Evolutionary conservation across 345 rosid genomes (phyloP), one percentile per base, ranked within the genome.

Genomic region (Boechera divaricarpa): DNA sequence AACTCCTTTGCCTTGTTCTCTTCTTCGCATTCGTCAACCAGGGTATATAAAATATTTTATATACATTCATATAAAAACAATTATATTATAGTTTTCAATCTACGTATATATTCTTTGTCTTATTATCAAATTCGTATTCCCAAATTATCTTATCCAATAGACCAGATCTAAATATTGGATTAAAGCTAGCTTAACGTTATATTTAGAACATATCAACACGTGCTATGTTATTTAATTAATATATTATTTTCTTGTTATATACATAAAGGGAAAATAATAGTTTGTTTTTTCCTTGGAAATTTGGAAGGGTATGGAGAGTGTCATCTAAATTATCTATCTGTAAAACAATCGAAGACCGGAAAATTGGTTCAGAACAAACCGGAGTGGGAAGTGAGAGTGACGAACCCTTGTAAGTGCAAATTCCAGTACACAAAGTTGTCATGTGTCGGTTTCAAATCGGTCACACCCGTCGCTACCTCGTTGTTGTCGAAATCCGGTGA

Each of bases 331-430:
- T 0, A 53, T 28, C 49, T 77, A 53, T 2, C 32, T 8, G n/a
- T 77, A 21, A 70, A 54, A 52, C 80, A 77, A 66, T 10, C 49
- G 39, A 62, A 62, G 42, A 77, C 80, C 24, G 75, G 80, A 2
- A 69, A 35, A 35, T 2, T 69, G 64, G 32, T 69, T 32, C 16
- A 69, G 41, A 55, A 70, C 70, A 63, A 62, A 53, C 57, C 80
- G 12, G 64, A 77, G 49, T 77, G 80, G 80, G 70, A 60, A 69
- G 80, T 77, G 70, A 77, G 57, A 68, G 55, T 69, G 12, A 76
- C 12, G 15, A 61, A 76, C 62, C 52, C 68, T 11, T 76, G 79
- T 10, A 26, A 9, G 0, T 76, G 79, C 56, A 53, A 18, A 21
- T 59, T 69, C 57, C 44, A 32, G n/a, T 12, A 52, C 32, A 2